phyloP scores from a whole-genome alignment of 108 stramenopile genomes.

The Skeletonema grethae region DNA sequence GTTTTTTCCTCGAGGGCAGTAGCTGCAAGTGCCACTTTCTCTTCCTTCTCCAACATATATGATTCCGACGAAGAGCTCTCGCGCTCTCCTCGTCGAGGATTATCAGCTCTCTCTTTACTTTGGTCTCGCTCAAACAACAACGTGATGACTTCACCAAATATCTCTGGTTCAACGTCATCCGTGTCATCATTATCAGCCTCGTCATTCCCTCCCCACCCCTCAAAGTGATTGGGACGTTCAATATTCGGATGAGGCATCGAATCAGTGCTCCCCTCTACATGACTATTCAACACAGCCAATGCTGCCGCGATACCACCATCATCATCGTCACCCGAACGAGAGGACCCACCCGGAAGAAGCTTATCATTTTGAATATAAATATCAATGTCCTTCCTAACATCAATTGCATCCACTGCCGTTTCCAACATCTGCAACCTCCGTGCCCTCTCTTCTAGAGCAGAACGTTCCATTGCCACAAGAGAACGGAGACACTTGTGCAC shows the following conservation, averaged over 20 bases:
- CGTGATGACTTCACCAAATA: slow-evolving; percentile 34
- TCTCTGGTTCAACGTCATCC: slow-evolving; percentile 32
- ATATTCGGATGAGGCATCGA: slow-evolving; percentile 9
- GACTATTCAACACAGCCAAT: slow-evolving; percentile 66
- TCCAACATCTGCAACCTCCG: slow-evolving; percentile 58
- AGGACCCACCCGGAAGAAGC: slow-evolving; percentile 47
- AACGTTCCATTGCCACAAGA: slow-evolving; percentile 61
- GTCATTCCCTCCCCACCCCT: slow-evolving; percentile 43
- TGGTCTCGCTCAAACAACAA: slow-evolving; percentile 18
- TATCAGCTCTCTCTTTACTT: not conserved
- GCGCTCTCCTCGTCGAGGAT: too few relatives aligned
- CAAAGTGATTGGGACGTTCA: slow-evolving; percentile 19
- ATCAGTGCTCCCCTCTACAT: slow-evolving; percentile 43
- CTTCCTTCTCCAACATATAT: slow-evolving; percentile 3
- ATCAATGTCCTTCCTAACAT: slow-evolving; percentile 74
- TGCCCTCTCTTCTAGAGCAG: slow-evolving; percentile 57
- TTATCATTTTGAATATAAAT: slow-evolving; percentile 65
- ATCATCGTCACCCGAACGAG: slow-evolving; percentile 67
- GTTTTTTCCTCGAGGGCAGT: slow-evolving; percentile 46
- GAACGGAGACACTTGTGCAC: slow-evolving; percentile 55
- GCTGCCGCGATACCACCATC: slow-evolving; percentile 82
- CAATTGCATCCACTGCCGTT: slow-evolving; percentile 49
- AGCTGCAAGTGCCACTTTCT: slow-evolving; percentile 45
- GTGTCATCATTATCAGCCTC: slow-evolving; percentile 14
- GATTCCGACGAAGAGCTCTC: not conserved